phyloP scores from a whole-genome alignment of 192 early-diverging fungal species.

The Backusella psychrophila region DNA sequence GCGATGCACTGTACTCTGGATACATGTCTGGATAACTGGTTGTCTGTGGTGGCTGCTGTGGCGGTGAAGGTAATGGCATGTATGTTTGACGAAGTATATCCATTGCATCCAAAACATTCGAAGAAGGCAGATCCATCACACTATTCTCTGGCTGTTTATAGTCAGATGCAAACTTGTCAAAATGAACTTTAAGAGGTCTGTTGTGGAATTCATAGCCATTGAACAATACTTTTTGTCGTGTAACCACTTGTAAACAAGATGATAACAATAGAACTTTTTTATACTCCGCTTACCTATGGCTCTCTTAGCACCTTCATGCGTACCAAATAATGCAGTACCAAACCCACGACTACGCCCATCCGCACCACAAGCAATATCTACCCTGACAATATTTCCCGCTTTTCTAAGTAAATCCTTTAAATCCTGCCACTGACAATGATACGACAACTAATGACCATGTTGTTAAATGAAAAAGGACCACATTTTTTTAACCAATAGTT shows the following conservation, averaged over 20 bases:
- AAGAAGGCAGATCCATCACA: not conserved
- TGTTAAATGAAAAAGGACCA: not conserved
- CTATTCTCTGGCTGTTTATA: not conserved
- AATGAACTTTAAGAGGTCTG: conserved; percentile 47
- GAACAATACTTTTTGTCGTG: conserved; percentile 38
- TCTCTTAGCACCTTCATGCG: conserved; percentile 65
- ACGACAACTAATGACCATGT: conserved; percentile 52
- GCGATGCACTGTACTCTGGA: not conserved
- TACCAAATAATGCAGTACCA: conserved; percentile 69
- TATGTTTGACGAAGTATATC: conserved; percentile 1
- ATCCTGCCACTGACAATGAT: conserved; percentile 78
- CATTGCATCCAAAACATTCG: not conserved
- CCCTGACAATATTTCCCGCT: conserved; percentile 63
- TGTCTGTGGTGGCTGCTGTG: not conserved
- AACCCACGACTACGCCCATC: conserved; percentile 73
- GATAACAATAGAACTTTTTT: not conserved
- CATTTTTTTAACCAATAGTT: not conserved
- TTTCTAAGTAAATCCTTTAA: conserved; percentile 77
- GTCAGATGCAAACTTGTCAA: conserved; percentile 44
- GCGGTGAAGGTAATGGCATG: not conserved
- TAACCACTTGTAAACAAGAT: not conserved
- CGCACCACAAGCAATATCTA: conserved; percentile 61
- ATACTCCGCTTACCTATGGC: conserved; percentile 53
- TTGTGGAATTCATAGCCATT: conserved; percentile 52
- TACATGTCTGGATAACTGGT: not conserved